phyloP scores from a whole-genome alignment of 805 yeast species.

The Yarrowia sp. region DNA sequence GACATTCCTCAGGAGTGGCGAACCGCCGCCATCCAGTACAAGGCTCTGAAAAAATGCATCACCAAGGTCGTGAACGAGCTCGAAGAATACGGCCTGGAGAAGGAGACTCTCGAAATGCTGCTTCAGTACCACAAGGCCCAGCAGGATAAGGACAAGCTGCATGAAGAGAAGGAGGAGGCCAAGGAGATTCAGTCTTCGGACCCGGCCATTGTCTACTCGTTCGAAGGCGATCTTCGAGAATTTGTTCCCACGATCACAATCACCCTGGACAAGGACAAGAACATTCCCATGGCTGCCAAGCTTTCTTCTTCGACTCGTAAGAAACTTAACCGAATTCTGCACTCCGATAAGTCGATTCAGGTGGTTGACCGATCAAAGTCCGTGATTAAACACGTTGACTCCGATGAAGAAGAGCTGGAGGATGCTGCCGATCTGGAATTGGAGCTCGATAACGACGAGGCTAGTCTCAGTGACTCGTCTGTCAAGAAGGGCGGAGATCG shows the following conservation, averaged over 20 bases:
- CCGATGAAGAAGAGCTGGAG: constrained; percentile 33
- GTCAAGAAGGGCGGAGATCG: constrained; percentile 5
- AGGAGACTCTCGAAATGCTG: constrained; percentile 51
- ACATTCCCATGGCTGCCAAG: constrained; percentile 42
- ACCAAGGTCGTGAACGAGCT: constrained; percentile 70
- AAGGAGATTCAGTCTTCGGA: constrained; percentile 18
- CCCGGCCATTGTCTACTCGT: constrained; percentile 42
- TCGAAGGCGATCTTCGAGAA: constrained; percentile 43
- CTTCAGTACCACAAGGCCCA: constrained; percentile 44
- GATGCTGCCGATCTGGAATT: constrained; percentile 23
- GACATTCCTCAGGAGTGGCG: constrained; percentile 73
- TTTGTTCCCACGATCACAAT: constrained; percentile 46
- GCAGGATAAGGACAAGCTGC: constrained; percentile 24
- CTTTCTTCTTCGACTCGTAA: constrained; percentile 41
- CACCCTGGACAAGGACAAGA: constrained; percentile 42
- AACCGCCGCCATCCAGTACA: constrained; percentile 72
- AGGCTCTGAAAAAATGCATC: constrained; percentile 71
- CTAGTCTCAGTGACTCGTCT: constrained; percentile 22
- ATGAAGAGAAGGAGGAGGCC: constrained; percentile 20
- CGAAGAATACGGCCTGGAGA: constrained; percentile 62
- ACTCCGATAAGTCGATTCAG: constrained; percentile 32
- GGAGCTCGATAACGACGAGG: constrained; percentile 27
- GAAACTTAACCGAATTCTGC: constrained; percentile 39
- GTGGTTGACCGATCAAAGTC: constrained; percentile 31
- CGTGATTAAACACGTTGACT: constrained; percentile 18